Base-by-base conservation (phyloP, 768 basidiomycete genomes). In the Lactifluus piperatus region DNA sequence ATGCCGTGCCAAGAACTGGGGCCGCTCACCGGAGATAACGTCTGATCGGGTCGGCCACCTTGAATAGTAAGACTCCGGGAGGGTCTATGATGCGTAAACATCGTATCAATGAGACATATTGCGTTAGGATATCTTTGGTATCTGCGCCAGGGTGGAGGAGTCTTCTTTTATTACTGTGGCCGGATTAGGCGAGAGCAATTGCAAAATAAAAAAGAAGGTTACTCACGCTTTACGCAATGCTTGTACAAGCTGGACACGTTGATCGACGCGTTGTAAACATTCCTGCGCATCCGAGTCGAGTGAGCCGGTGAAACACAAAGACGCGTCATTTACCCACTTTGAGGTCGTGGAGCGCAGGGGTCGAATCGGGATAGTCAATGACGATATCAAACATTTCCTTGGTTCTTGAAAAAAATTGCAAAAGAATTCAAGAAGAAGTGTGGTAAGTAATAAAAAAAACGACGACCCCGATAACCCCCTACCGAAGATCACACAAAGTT, bases 321-420 rank as follows among this genome's bases (percentile, higher is more conserved):
- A 26, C 50, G 16, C 14, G 5, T n/a, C 13, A 26, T 24, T 30
- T n/a, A 54, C 70, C 24, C 60, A 91, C 93, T 74, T 82, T 88
- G 20, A 98, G 76, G 72, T 99, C 97, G 57, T 87, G 79, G 20
- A 98, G 73, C 0, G 93, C 94, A 4, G 86, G 83, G 63, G 76
- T 77, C 0, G 94, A 95, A 60, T 94, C 89, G 0, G 95, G 94
- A 65, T 83, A 94, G 66, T 95, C 91, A 56, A 97, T 85, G 58
- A 98, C 95, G 56, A 98, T 97, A 64, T 95, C 92, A 68, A 97
- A 98, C 20, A 98, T 86, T 70, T 98, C 94, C 50, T 75, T 77
- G 58, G 83, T 86, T 34, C 85, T 86, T 60, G 34, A 37, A 45
- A 36, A 26, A 37, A 45, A 36, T 29, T 46, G 32, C 29, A 41